phyloP scores from a whole-genome alignment of 139 green algal genomes.

The Haematococcus sp. region DNA sequence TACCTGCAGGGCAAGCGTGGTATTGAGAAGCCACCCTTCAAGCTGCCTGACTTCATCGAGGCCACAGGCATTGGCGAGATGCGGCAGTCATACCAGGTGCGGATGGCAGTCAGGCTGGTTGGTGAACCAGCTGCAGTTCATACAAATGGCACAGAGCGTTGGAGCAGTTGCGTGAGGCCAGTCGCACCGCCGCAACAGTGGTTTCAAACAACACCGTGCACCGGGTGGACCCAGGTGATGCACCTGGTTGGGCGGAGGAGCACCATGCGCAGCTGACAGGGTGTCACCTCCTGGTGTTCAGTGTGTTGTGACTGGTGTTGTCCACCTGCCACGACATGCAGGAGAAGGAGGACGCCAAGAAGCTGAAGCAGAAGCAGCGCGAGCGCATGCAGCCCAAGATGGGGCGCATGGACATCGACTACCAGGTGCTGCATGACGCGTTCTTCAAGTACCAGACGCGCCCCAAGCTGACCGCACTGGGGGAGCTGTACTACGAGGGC shows the following conservation, averaged over 20 bases:
- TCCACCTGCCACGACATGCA: background rate
- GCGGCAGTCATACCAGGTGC: conserved; percentile 48
- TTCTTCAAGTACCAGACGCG: conserved; percentile 99
- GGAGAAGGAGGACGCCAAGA: conserved; percentile 82
- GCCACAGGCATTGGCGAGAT: conserved; percentile 91
- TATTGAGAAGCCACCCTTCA: conserved; percentile 97
- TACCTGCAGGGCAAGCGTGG: conserved; percentile 96
- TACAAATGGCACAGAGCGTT: too few relatives aligned
- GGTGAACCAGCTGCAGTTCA: too few relatives aligned
- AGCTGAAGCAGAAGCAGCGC: conserved; percentile 85
- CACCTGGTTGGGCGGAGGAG: too few relatives aligned
- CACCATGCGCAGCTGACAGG: background rate
- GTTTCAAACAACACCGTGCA: too few relatives aligned
- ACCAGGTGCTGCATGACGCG: conserved; percentile 66
- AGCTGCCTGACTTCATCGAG: conserved; percentile 97
- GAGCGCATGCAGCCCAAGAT: conserved; percentile 82
- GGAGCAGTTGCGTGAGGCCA: too few relatives aligned
- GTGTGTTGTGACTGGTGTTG: too few relatives aligned
- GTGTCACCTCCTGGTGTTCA: too few relatives aligned
- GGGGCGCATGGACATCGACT: conserved; percentile 27
- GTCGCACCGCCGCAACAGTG: too few relatives aligned
- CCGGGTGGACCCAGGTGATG: too few relatives aligned
- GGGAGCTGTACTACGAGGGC: conserved; percentile 98
- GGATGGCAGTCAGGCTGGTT: too few relatives aligned
- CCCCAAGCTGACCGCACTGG: conserved; percentile 79